Percentiles rank a stretch among this genome's conserved stretches.
Evolutionary conservation across 768 basidiomycete genomes (phyloP).

Genomic region (Trametes elegans): DNA sequence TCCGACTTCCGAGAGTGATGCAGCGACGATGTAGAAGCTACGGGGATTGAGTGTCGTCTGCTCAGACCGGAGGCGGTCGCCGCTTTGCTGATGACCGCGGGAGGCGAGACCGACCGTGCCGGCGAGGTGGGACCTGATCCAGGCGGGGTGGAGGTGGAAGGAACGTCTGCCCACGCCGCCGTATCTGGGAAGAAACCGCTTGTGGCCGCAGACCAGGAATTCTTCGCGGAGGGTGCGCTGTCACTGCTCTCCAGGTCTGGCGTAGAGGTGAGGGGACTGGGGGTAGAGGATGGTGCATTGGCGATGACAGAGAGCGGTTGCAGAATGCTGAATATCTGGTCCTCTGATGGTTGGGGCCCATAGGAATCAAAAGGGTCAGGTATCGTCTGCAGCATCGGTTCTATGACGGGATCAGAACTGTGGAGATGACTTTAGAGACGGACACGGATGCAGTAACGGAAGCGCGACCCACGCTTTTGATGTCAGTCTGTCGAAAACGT

Average conservation of each 20-base stretch:
- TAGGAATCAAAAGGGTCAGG: constrained; percentile 95
- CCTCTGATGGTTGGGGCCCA: constrained; percentile 81
- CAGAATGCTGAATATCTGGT: constrained; percentile 91
- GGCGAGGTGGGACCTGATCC: constrained; percentile 24
- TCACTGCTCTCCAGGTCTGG: constrained; percentile 33
- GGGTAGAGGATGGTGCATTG: constrained; percentile 56
- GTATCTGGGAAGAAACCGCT: constrained; percentile 46
- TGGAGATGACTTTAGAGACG: neutral
- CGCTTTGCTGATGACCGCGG: constrained; percentile 28
- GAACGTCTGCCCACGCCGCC: constrained; percentile 31
- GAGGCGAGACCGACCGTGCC: constrained; percentile 49
- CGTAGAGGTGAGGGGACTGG: constrained; percentile 53
- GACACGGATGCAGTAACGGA: neutral
- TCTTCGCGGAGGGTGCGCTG: constrained; percentile 22
- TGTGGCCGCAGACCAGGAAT: constrained; percentile 49
- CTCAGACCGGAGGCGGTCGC: constrained; percentile 17
- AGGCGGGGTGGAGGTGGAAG: constrained; percentile 20
- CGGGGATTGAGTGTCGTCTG: constrained; percentile 55
- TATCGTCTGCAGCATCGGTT: constrained; percentile 85
- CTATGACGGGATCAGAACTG: constrained; percentile 85
- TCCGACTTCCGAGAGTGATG: constrained; percentile 54
- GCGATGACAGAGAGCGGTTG: constrained; percentile 80
- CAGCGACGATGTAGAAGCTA: constrained; percentile 25
- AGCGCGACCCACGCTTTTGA: constrained; percentile 69
- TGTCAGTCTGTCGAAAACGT: constrained; percentile 85